Evolutionary conservation across 1,139 yeast species (phyloP).

Genomic region (Debaryomyces singareniensis): DNA sequence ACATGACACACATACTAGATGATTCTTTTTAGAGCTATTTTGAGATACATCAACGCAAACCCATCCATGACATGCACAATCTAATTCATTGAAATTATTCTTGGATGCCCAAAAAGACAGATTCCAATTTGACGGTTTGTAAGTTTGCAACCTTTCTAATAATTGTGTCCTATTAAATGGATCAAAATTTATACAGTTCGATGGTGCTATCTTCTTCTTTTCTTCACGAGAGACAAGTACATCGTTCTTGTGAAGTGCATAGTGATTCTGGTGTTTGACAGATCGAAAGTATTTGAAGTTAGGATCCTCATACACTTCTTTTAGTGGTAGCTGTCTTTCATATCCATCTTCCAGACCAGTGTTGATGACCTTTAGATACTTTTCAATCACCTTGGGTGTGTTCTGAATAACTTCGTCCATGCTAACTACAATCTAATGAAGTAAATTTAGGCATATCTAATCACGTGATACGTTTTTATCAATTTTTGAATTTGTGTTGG

Average conservation of each 20-base stretch:
- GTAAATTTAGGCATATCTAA: too few relatives aligned
- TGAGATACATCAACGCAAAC: conserved; percentile 24
- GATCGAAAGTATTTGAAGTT: conserved; percentile 34
- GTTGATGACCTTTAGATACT: conserved; percentile 22
- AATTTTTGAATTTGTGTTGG: too few relatives aligned
- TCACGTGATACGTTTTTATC: too few relatives aligned
- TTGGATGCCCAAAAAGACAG: conserved; percentile 14
- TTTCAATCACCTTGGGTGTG: conserved; percentile 26
- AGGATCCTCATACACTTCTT: conserved; percentile 19
- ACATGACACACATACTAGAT: conserved; percentile 30
- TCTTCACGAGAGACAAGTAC: conserved; percentile 10
- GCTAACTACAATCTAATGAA: too few relatives aligned
- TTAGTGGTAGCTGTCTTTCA: conserved; percentile 1
- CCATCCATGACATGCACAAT: conserved; percentile 41
- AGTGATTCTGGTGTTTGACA: conserved; percentile 32
- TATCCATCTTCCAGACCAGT: not conserved
- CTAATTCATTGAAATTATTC: conserved; percentile 22
- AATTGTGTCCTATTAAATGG: conserved; percentile 27
- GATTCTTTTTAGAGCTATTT: conserved; percentile 21
- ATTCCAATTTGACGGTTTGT: conserved; percentile 30
- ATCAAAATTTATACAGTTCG: conserved; percentile 16
- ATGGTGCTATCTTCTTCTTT: too few relatives aligned
- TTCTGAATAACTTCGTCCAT: conserved; percentile 12
- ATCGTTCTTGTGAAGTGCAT: conserved; percentile 28
- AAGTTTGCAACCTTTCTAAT: conserved; percentile 24